Base-by-base conservation (phyloP, 2,329 filamentous ascomycete species). In the Rhynchosporium agropyri region DNA sequence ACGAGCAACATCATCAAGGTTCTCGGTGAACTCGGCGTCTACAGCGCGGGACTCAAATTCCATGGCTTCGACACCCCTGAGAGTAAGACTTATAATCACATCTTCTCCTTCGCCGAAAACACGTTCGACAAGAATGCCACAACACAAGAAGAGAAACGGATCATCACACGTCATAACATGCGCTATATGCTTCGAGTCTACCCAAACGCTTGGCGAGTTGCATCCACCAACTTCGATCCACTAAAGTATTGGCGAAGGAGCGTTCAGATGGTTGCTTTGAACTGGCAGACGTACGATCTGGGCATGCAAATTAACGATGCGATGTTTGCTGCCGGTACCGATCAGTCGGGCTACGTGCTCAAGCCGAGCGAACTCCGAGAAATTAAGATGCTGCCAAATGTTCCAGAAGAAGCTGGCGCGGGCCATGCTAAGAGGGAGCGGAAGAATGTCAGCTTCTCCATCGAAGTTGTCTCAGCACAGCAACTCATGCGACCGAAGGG, bases 241-340 rank as follows among this genome's bases (percentile, higher is more conserved):
- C 84, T 97, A 67, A 88, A 89, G 66, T 96, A 95, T 74, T 99
- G 95, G 95, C 88, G 94, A 58, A 88, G 92, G 49, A 95, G 95
- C 38, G 95, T 97, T 20, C 95, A 99, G 77, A 98, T 99, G 94
- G 92, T 90, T 13, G 95, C 95, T 0, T 82, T 98, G 66, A 99
- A 99, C 77, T 98, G 95, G 94, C 95, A 99, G 77, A 98, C 93
- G 0, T 97, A 96, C 73, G 95, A 98, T 74, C 83, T 96, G 20
- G 92, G 93, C 51, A 95, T 97, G 85, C 94, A 98, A 74, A 84
- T 98, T 76, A 98, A 98, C 75, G 90, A 95, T 69, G 95, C 95
- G 72, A 98, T 99, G 95, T 99, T 97, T 74, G 90, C 92, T 53
- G 91, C 91, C 63, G 91, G 92, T 49, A 88, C 84, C 12, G 95